phyloP scores from a whole-genome alignment of 495 filamentous ascomycete genomes.

The Echria macrotheca region DNA sequence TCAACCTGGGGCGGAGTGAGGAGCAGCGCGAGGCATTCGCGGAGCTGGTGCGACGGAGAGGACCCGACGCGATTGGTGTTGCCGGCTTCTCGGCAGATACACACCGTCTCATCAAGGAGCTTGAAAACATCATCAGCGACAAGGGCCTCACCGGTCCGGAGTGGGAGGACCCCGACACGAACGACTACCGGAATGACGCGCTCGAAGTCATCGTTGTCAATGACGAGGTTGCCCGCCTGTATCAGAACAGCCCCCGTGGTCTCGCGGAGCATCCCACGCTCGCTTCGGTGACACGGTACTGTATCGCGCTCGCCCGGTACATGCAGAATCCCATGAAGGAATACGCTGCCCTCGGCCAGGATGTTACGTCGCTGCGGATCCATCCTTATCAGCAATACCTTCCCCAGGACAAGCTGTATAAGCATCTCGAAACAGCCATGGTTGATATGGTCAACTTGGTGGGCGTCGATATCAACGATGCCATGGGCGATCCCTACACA shows the following conservation, averaged over 20 bases:
- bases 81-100: constrained; percentile 89
- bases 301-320: constrained; percentile 81
- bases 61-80: constrained; percentile 85
- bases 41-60: constrained; percentile 65
- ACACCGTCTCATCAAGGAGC: constrained; percentile 69
- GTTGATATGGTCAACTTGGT: constrained; percentile 97
- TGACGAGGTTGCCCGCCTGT: constrained; percentile 90
- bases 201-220: constrained; percentile 89
- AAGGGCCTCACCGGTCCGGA: constrained; percentile 68
- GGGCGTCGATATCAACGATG: constrained; percentile 91
- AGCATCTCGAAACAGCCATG: constrained; percentile 85
- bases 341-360: constrained; percentile 84
- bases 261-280: constrained; percentile 73
- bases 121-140: constrained; percentile 68
- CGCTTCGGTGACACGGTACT: constrained; percentile 73
- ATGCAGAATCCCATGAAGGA: constrained; percentile 92
- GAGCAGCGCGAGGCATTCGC: constrained; percentile 59
- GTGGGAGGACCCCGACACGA: constrained; percentile 57
- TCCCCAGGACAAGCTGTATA: constrained; percentile 75
- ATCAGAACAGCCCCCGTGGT: constrained; percentile 84
- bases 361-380: constrained; percentile 80
- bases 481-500: constrained; percentile 67
- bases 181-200: constrained; percentile 62
- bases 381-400: constrained; percentile 85
- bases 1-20: constrained; percentile 69